Conservation (phyloP, 2,329 filamentous ascomycete genomes). For the Cercospora janseana region DNA sequence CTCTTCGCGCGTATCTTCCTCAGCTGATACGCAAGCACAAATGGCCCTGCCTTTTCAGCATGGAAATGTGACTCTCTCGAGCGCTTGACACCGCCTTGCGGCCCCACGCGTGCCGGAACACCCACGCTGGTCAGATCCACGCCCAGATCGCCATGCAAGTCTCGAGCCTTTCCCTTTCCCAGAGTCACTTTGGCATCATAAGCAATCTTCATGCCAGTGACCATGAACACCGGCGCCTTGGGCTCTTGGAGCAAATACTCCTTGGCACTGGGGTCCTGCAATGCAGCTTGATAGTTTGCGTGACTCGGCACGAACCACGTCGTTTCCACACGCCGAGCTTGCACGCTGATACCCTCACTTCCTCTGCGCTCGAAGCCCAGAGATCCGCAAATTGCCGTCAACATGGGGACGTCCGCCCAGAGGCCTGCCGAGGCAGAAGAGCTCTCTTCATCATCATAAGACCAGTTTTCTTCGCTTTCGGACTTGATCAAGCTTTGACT, state of each 20-base stretch:
- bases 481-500: background rate
- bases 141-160: background rate
- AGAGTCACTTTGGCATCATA: background rate
- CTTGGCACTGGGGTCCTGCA: background rate
- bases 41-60: background rate
- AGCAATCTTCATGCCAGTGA: background rate
- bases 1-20: background rate
- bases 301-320: background rate
- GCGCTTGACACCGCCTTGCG: background rate
- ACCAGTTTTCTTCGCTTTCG: background rate
- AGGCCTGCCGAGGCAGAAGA: background rate
- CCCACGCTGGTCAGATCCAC: background rate
- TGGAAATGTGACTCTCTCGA: background rate
- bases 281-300: background rate
- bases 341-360: background rate
- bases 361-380: background rate
- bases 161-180: background rate
- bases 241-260: background rate
- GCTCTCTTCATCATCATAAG: background rate
- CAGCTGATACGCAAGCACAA: slow-evolving; percentile 1
- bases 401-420: background rate
- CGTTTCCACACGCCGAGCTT: background rate
- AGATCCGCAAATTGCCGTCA: background rate
- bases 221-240: background rate
- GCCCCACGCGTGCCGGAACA: background rate